Evolutionary conservation across 1,284 basidiomycete genomes (phyloP).

Genomic region (Marasmius tenuissimus): DNA sequence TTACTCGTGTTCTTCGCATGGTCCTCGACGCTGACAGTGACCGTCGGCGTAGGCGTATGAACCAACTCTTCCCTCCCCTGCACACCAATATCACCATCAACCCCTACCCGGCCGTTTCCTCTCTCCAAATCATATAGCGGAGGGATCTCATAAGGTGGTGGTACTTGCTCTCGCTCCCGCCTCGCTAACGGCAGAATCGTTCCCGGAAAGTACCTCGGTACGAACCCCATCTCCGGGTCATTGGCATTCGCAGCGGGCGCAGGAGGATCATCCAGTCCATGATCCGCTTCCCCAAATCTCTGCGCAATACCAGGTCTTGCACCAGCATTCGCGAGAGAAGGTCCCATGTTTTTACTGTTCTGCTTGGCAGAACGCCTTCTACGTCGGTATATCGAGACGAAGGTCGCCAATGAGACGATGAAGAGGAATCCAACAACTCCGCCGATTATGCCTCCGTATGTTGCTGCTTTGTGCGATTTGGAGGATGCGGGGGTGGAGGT

Average conservation of each 20-base stretch:
- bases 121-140: too few species aligned
- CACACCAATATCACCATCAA: too few species aligned
- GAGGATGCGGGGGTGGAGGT: slow-evolving; percentile 18
- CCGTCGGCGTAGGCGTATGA: too few species aligned
- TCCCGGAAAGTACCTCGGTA: slow-evolving; percentile 56
- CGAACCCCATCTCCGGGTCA: slow-evolving; percentile 29
- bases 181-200: slow-evolving; percentile 27
- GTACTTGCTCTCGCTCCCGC: background rate
- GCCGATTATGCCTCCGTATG: slow-evolving; percentile 54
- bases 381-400: slow-evolving; percentile 51
- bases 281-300: background rate
- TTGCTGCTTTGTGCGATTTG: slow-evolving; percentile 38
- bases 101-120: too few species aligned
- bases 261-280: slow-evolving; percentile 12
- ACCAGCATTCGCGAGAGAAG: background rate
- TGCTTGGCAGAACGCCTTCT: slow-evolving; percentile 31
- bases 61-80: too few species aligned
- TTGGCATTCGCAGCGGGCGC: slow-evolving; percentile 39
- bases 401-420: slow-evolving; percentile 44
- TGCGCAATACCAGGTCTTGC: background rate
- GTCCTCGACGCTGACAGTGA: too few species aligned
- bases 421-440: slow-evolving; percentile 51
- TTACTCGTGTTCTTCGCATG: too few species aligned
- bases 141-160: too few species aligned
- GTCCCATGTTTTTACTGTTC: background rate